Evolutionary conservation across 805 yeast species (phyloP).

Genomic region (Metschnikowia aberdeeniae): DNA sequence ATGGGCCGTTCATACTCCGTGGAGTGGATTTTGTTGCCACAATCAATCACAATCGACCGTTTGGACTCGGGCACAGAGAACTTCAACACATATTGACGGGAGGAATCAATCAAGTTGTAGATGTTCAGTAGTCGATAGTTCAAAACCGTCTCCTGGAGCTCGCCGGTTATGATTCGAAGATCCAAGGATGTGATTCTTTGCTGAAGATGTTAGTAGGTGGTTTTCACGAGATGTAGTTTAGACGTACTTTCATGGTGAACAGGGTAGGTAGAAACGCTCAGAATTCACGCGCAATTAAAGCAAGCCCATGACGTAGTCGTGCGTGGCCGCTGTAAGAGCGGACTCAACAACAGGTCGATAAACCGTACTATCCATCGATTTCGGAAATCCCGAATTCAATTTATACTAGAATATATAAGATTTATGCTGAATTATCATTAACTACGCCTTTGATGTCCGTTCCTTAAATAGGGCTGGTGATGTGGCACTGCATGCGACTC

Average conservation of each 20-base stretch:
- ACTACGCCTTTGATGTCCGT: no score
- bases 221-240: not conserved
- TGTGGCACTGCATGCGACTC: not conserved
- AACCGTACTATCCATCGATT: no score
- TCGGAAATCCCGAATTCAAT: no score
- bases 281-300: not conserved
- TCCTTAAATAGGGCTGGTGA: no score
- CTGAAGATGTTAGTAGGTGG: constrained; percentile 28
- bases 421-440: no score
- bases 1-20: constrained; percentile 81
- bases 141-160: constrained; percentile 52
- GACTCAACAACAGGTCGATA: no score
- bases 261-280: not conserved
- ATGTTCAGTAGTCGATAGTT: constrained; percentile 78
- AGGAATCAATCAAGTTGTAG: constrained; percentile 70
- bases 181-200: constrained; percentile 88
- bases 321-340: not conserved
- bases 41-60: constrained; percentile 69
- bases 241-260: constrained; percentile 2
- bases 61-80: constrained; percentile 83
- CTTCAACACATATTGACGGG: constrained; percentile 71
- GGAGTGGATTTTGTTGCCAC: constrained; percentile 76
- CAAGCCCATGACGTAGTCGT: constrained; percentile 1
- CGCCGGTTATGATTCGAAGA: constrained; percentile 64
- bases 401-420: no score